phyloP scores from a whole-genome alignment of 2,329 filamentous ascomycete genomes.

The Fusarium palustre region DNA sequence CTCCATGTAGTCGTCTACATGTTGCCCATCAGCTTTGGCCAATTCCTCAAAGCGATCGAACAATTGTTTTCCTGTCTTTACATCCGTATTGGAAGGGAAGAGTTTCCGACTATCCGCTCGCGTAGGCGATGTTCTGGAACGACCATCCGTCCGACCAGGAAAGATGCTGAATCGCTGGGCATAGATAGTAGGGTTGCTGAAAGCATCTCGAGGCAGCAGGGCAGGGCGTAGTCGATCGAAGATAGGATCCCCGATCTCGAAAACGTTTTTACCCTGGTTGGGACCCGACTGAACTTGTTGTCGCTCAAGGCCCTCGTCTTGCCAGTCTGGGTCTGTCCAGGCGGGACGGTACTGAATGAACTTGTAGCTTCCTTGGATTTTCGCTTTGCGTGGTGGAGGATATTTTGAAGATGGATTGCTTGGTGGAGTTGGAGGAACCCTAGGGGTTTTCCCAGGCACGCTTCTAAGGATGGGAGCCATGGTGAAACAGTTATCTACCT shows the following conservation, averaged over 20 bases:
- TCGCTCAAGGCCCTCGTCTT: slow-evolving; percentile 34
- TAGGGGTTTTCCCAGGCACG: background rate
- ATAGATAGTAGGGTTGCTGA: slow-evolving; percentile 44
- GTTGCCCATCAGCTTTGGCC: slow-evolving; percentile 18
- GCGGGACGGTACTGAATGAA: slow-evolving; percentile 38
- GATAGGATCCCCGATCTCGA: slow-evolving; percentile 24
- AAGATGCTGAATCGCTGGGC: slow-evolving; percentile 49
- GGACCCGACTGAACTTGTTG: background rate
- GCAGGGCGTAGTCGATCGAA: slow-evolving; percentile 44
- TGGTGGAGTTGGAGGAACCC: background rate
- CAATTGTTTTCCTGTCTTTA: slow-evolving; percentile 40
- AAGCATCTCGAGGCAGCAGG: slow-evolving; percentile 38
- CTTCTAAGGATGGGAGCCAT: slow-evolving; percentile 13
- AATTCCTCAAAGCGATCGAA: slow-evolving; percentile 33
- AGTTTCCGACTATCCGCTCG: slow-evolving; percentile 36
- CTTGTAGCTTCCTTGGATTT: slow-evolving; percentile 9
- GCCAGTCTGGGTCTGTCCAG: slow-evolving; percentile 48
- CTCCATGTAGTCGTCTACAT: slow-evolving; percentile 41
- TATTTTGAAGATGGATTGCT: background rate
- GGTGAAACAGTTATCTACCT: background rate
- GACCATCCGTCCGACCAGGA: slow-evolving; percentile 45
- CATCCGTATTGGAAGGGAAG: slow-evolving; percentile 8
- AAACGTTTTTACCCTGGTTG: slow-evolving; percentile 16
- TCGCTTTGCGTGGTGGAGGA: background rate
- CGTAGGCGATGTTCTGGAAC: slow-evolving; percentile 50